These are phyloP conservation scores for Amanita exitialis DNA, from an alignment of 768 basidiomycete genomes.

Conservation along the genomic window DNA sequence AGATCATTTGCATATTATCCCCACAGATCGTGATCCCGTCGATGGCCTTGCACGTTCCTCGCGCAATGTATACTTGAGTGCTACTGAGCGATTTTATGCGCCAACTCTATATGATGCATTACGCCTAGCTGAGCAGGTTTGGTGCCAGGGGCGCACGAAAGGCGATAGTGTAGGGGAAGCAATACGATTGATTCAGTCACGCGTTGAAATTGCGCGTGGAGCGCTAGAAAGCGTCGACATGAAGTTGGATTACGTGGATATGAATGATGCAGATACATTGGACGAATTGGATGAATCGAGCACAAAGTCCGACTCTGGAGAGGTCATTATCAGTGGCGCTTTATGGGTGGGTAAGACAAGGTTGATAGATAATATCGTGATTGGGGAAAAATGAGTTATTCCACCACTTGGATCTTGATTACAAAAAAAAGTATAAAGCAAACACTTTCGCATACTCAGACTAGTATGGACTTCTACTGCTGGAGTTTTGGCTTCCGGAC, in stretches of 20 bases:
- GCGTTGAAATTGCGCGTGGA: slow-evolving; percentile 31
- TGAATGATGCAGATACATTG: slow-evolving; percentile 78
- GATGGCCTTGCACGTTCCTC: slow-evolving; percentile 83
- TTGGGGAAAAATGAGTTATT: slow-evolving; percentile 33
- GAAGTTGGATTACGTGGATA: slow-evolving; percentile 75
- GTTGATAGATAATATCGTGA: slow-evolving; percentile 85
- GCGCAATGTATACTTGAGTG: slow-evolving; percentile 74
- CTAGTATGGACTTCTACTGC: neutral
- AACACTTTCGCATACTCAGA: too few species aligned
- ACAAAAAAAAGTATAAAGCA: too few species aligned
- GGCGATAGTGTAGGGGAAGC: slow-evolving; percentile 15
- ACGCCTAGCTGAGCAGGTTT: slow-evolving; percentile 40
- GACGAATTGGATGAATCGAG: slow-evolving; percentile 34
- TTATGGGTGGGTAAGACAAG: slow-evolving; percentile 80
- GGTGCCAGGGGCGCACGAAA: slow-evolving; percentile 43
- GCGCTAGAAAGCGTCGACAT: slow-evolving; percentile 43
- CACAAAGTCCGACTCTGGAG: neutral
- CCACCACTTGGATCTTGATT: too few species aligned
- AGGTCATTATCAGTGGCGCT: slow-evolving; percentile 76
- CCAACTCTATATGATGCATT: slow-evolving; percentile 67
- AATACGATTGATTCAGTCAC: slow-evolving; percentile 8
- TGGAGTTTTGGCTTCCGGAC: slow-evolving; percentile 53
- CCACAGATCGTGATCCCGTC: slow-evolving; percentile 61
- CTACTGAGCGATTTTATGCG: slow-evolving; percentile 52
- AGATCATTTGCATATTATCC: slow-evolving; percentile 73